Evolutionary conservation across 148 eudicot genomes (phyloP).

Genomic region (Vaccinium vitisidaea): DNA sequence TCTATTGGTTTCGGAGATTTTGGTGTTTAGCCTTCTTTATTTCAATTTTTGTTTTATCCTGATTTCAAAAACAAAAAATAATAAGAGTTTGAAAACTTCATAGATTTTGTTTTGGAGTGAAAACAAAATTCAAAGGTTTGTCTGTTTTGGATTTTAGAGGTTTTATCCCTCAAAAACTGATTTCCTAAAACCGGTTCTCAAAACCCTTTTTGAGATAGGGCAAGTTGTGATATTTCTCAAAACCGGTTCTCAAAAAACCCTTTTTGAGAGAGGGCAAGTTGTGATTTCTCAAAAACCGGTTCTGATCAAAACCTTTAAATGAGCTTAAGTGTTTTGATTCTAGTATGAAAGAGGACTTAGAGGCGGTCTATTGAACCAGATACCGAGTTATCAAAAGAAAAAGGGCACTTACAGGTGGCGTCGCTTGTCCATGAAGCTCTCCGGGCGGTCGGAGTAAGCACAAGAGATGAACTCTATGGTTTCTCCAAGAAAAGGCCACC

Average conservation of each 20-base stretch:
- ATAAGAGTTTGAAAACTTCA: background rate
- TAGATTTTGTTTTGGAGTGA: background rate
- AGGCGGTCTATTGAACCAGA: background rate
- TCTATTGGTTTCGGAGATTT: background rate
- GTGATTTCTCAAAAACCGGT: too few relatives aligned
- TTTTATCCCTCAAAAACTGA: too few relatives aligned
- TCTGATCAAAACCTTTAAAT: too few relatives aligned
- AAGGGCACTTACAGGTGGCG: slow-evolving; percentile 59
- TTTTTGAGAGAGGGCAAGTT: too few relatives aligned
- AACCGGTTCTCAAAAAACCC: too few relatives aligned
- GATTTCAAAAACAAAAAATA: background rate
- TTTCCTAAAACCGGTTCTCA: too few relatives aligned
- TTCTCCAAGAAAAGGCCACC: slow-evolving; percentile 94
- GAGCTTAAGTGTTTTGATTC: background rate
- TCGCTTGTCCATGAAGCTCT: slow-evolving; percentile 79
- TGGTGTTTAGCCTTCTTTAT: background rate
- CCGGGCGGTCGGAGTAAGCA: slow-evolving; percentile 74
- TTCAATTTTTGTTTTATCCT: background rate
- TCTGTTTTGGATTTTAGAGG: too few relatives aligned
- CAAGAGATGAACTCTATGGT: slow-evolving; percentile 83
- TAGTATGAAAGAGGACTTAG: background rate
- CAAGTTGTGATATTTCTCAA: too few relatives aligned
- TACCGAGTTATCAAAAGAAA: background rate
- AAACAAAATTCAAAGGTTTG: background rate
- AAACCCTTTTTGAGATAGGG: too few relatives aligned